Base-by-base conservation (phyloP, 768 basidiomycete species). In the Astraeus odoratus region DNA sequence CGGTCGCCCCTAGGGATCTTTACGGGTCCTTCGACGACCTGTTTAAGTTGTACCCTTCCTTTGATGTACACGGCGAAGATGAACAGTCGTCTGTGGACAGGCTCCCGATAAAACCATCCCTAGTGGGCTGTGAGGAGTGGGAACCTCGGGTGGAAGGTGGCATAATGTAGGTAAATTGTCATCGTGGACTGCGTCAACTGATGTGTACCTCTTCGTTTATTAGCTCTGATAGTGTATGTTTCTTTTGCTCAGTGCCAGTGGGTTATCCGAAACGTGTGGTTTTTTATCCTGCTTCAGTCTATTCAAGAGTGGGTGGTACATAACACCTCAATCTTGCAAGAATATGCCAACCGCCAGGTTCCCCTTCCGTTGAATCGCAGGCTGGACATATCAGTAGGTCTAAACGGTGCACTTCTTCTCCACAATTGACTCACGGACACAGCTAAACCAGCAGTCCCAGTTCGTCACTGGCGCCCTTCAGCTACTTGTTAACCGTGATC, bases 401-500 rank as follows among this genome's bases (percentile, higher is more conserved):
- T 8, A 2, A 37, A 6, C 4, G 13, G 3, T 10, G 6, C n/a
- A 22, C 6, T 13, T 5, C 31, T 5, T 5, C 15, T 2, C n/a
- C 7, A 8, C 9, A 29, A 15, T 13, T 30, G 1, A 16, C 41
- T 51, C 24, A 64, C 39, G 5, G 8, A 7, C 20, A 9, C 22
- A 63, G 61, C 43, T 65, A 16, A 44, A 58, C 3, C 46, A 65
- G 30, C 60, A 54, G 2, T 44, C 58, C 16, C 29, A 40, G 24
- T 63, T 56, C 29, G 48, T 65, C 34, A 22, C 55, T 13, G 63
- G 60, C 31, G 50, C 52, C 19, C 25, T 60, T 15, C 56, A 65
- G 29, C 42, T 63, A 6, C 63, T 63, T 29, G 60, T 42, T 39
- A 63, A 65, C 34, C 63, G 61, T 10, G 52, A 63, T 43, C 36